These are phyloP conservation scores for Vanrija humicola DNA, from an alignment of 1,284 basidiomycete species.

Conservation along the genomic window DNA sequence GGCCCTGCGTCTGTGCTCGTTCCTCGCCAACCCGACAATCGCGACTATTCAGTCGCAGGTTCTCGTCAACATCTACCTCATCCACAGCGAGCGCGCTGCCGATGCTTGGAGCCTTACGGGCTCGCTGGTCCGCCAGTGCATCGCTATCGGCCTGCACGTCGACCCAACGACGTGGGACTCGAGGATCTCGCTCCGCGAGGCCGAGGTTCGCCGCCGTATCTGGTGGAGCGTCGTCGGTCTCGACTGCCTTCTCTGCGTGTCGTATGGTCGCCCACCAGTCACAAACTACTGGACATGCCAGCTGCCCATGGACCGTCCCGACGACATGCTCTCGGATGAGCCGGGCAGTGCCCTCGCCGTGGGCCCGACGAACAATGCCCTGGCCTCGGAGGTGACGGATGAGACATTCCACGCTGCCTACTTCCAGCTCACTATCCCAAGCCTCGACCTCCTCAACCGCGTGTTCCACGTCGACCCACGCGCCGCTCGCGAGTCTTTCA, in stretches of 20 bases:
- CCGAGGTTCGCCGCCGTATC: slow-evolving; percentile 41
- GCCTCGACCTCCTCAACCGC: slow-evolving; percentile 44
- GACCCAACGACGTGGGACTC: slow-evolving; percentile 44
- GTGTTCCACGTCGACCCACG: slow-evolving; percentile 40
- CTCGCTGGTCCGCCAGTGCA: slow-evolving; percentile 41
- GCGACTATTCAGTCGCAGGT: slow-evolving; percentile 43
- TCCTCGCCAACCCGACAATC: slow-evolving; percentile 45
- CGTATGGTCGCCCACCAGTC: slow-evolving; percentile 43
- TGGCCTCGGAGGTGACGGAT: slow-evolving; percentile 35
- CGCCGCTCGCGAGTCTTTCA: slow-evolving; percentile 33
- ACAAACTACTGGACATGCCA: slow-evolving; percentile 47
- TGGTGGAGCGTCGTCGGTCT: slow-evolving; percentile 49
- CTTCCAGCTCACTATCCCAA: slow-evolving; percentile 46
- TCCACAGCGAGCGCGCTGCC: slow-evolving; percentile 44
- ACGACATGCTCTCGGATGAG: slow-evolving; percentile 38
- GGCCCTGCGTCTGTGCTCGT: slow-evolving; percentile 47
- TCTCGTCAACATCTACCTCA: slow-evolving; percentile 44
- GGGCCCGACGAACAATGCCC: slow-evolving; percentile 28
- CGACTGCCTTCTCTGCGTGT: slow-evolving; percentile 43
- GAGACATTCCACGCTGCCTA: slow-evolving; percentile 47
- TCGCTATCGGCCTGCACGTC: slow-evolving; percentile 47
- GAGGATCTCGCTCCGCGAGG: slow-evolving; percentile 40
- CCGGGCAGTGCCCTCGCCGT: slow-evolving; percentile 32
- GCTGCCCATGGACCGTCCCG: slow-evolving; percentile 42
- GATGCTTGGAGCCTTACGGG: slow-evolving; percentile 46